phyloP scores from a whole-genome alignment of 2,329 filamentous ascomycete species.

The Aspergillus neoniger region DNA sequence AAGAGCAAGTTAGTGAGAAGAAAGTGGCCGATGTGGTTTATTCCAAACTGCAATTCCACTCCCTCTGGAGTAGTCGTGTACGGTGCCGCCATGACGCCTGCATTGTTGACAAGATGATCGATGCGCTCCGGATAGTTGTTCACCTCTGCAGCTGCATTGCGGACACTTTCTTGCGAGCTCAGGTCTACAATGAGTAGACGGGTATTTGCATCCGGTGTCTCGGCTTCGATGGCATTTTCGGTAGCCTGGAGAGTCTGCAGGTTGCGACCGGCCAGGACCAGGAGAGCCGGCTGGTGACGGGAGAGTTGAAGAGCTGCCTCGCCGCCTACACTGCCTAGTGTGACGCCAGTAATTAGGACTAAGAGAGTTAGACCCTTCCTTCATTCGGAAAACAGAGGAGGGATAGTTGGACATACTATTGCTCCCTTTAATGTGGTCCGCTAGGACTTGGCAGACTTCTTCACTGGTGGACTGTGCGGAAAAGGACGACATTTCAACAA shows the following conservation, averaged over 20 bases:
- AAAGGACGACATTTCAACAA: neutral
- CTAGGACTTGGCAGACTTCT: neutral
- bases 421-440: neutral
- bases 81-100: constrained; percentile 3
- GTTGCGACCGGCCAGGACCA: constrained; percentile 1
- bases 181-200: neutral
- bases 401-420: neutral
- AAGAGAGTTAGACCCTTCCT: neutral
- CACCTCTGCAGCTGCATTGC: neutral
- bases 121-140: neutral
- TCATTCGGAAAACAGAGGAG: neutral
- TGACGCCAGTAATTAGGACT: neutral
- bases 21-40: constrained; percentile 6
- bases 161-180: neutral
- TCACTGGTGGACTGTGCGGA: neutral
- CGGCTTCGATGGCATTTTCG: neutral
- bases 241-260: neutral
- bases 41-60: constrained; percentile 8
- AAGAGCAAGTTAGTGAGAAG: neutral
- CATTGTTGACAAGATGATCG: constrained; percentile 3
- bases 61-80: neutral
- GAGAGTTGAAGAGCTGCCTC: neutral
- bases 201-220: neutral
- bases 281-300: neutral
- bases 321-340: neutral